Base-by-base conservation (phyloP, 2,329 filamentous ascomycete species). In the Coniochaeta pulveracea region DNA sequence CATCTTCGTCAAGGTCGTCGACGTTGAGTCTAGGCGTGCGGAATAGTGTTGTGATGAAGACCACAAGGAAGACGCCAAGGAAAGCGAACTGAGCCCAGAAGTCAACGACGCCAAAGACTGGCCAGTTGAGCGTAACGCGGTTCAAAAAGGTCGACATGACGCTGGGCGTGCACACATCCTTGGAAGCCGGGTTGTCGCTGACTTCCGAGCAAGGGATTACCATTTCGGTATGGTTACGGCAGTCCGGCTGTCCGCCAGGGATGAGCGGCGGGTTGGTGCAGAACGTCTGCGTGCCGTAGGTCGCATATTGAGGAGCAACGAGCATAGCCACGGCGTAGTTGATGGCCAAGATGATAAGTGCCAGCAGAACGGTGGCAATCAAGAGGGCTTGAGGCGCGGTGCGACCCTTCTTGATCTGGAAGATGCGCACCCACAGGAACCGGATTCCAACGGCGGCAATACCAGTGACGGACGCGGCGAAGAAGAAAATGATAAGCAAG, bases 21-120 rank as follows among this genome's bases (percentile, higher is more conserved):
- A 89, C 66, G 46, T 89, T 76, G 22, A 94, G 57, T 49, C 71
- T 78, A 0, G 89, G 88, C 2, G 85, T 77, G 26, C 81, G 76
- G 66, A 96, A 80, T 0, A 95, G 60, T 3, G 82, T 76, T 1
- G 83, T 81, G 15, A 85, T 38, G 45, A 94, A 83, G 10, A 93
- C 78, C 35, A 94, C 59, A 8, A 94, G 55, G 56, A 93, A 95
- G 14, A 95, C 67, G 21, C 58, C 80, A 26, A 98, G 59, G 60
- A 98, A 96, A 10, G 72, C 82, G 51, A 95, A 96, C 49, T 98
- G 91, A 0, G 86, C 84, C 86, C 88, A 98, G 56, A 96, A 98
- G 44, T 85, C 73, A n/a, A 96, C 63, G 9, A 80, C 76, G 9
- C 91, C 91, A 49, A 98, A 93, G 52, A 95, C 85, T 5, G 91